phyloP scores from a whole-genome alignment of 768 basidiomycete genomes.

The Collybia sp. region DNA sequence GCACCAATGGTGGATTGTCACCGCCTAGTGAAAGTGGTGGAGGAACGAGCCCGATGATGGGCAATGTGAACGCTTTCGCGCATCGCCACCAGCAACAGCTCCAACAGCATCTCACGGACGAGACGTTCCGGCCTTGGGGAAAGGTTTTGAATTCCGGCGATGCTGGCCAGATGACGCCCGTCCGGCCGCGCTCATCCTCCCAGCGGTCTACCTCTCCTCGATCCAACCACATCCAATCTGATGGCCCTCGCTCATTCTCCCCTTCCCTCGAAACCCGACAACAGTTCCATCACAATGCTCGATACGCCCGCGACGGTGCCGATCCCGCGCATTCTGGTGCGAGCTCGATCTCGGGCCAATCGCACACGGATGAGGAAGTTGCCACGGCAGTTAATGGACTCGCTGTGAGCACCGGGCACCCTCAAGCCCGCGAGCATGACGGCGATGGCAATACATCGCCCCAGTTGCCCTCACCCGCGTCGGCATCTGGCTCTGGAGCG shows the following conservation, averaged over 20 bases:
- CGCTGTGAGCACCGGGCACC: conserved; percentile 43
- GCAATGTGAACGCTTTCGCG: conserved; percentile 11
- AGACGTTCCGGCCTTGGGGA: conserved; percentile 30
- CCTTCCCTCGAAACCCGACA: conserved; percentile 10
- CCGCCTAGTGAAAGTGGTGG: conserved; percentile 8
- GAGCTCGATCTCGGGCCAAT: conserved; percentile 17
- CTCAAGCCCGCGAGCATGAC: too few species aligned
- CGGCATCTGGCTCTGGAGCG: conserved; percentile 19
- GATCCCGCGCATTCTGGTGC: conserved; percentile 19
- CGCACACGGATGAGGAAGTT: conserved; percentile 22
- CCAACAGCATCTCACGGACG: background rate
- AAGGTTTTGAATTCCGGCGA: conserved; percentile 5
- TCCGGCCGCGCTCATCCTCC: conserved; percentile 18
- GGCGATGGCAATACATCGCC: conserved; percentile 55
- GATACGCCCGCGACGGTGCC: conserved; percentile 1
- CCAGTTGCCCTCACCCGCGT: conserved; percentile 73
- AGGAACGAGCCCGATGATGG: conserved; percentile 10
- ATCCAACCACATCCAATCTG: background rate
- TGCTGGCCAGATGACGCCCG: background rate
- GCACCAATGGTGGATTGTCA: conserved; percentile 6
- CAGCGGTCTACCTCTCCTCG: conserved; percentile 34
- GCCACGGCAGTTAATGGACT: conserved; percentile 40
- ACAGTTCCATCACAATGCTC: conserved; percentile 10
- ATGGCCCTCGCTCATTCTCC: background rate
- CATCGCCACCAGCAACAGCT: conserved; percentile 5